Base-by-base conservation (phyloP, 2,329 filamentous ascomycete species). In the Curvularia sp. region DNA sequence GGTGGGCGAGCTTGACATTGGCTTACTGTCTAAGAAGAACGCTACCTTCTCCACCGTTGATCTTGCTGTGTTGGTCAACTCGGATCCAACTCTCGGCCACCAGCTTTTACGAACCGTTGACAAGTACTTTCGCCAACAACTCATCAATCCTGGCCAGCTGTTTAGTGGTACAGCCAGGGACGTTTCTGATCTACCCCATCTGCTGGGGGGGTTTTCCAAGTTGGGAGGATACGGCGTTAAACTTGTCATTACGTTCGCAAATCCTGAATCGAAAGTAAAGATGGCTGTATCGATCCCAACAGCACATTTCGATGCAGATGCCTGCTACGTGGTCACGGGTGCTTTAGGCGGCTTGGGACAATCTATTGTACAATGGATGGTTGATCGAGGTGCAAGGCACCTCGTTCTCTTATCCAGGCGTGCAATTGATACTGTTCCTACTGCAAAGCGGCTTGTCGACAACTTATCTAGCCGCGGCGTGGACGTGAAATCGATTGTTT, bases 281-380 rank as follows among this genome's bases (percentile, higher is more conserved):
- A 50, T 62, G 49, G 13, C 41, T 13, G 34, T 8, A 13, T 19
- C 48, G 25, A 8, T 42, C 6, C 45, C 45, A 28, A 15, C 53
- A 18, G 15, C 19, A 9, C 38, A 46, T 12, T 27, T 69, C 30
- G 63, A 66, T 28, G 21, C 43, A 8, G 36, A 57, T 3, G 67
- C 64, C 23, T 10, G 15, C 2, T 73, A 70, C 43, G 32, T 73
- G 1, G 19, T 73, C 1, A 48, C 57, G 6, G 70, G 70, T 8
- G 55, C 67, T 4, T 39, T 69, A 3, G 60, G 66, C 9, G 70
- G 69, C n/a, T 48, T 73, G 9, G 69, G 69, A 9, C 15, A 50
- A 15, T 32, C 18, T 5, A 60, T 72, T 8, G 25, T 61, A 5
- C 23, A 28, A 9, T 72, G 61, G 63, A 65, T 72, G 64, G 53